phyloP scores from a whole-genome alignment of 371 early-diverging fungal genomes.

The Mortierella polycephala region DNA sequence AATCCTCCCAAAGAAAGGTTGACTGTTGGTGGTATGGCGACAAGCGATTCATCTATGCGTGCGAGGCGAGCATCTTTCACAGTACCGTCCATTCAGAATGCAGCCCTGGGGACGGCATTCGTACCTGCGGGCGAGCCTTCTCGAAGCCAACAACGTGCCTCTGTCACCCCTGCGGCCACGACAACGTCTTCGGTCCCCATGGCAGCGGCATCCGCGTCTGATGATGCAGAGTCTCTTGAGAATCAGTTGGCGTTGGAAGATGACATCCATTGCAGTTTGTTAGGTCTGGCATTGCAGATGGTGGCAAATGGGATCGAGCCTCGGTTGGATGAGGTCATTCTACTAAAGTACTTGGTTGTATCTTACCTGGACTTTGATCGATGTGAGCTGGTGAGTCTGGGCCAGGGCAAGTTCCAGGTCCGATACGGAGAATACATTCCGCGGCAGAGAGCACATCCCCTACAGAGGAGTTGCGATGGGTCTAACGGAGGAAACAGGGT shows the following conservation, averaged over 20 bases:
- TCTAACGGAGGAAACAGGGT: background rate
- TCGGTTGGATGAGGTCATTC: slow-evolving; percentile 45
- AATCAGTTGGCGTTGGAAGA: slow-evolving; percentile 47
- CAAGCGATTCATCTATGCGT: background rate
- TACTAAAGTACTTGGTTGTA: slow-evolving; percentile 51
- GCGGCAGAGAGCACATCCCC: slow-evolving; percentile 27
- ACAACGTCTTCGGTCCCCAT: slow-evolving; percentile 1
- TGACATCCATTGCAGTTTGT: slow-evolving; percentile 44
- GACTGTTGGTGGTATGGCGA: background rate
- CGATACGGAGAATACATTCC: slow-evolving; percentile 52
- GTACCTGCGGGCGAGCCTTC: slow-evolving; percentile 23
- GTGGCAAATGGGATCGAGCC: slow-evolving; percentile 54
- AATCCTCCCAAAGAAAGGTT: background rate
- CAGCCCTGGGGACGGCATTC: slow-evolving; percentile 6
- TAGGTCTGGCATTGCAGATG: slow-evolving; percentile 51
- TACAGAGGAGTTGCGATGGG: slow-evolving; percentile 1
- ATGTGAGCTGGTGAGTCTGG: slow-evolving; percentile 39
- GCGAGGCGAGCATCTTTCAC: background rate
- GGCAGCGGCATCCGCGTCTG: background rate
- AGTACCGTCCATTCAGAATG: slow-evolving; percentile 5
- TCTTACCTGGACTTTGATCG: slow-evolving; percentile 52
- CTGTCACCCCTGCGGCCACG: slow-evolving; percentile 8
- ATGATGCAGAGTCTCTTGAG: slow-evolving; percentile 15
- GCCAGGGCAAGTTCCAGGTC: slow-evolving; percentile 46
- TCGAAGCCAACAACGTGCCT: slow-evolving; percentile 31